Conservation (phyloP, 129 eudicot species). For the Arctium lappa region DNA sequence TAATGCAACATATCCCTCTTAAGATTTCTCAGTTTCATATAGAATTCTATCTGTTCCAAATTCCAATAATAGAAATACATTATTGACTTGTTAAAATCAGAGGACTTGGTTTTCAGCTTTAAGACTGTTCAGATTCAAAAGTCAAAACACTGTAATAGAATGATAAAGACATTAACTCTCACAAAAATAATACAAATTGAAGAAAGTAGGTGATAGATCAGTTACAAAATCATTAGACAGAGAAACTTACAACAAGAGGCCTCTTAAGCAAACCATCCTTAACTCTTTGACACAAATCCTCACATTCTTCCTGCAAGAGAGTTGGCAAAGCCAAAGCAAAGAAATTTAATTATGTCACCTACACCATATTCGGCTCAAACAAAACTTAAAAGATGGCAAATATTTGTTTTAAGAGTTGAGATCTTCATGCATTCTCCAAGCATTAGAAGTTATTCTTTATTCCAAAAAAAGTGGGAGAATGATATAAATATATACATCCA, state of each 20-base stretch:
- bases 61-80: neutral
- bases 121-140: neutral
- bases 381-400: neutral
- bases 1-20: neutral
- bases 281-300: constrained; percentile 56
- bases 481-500: neutral
- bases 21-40: neutral
- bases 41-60: neutral
- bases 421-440: neutral
- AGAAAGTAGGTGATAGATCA: neutral
- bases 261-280: constrained; percentile 60
- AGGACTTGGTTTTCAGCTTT: neutral
- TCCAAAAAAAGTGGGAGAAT: neutral
- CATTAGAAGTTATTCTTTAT: neutral
- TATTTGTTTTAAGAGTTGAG: neutral
- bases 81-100: neutral
- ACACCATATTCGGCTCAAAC: neutral
- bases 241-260: constrained; percentile 76
- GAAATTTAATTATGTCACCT: neutral
- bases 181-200: neutral
- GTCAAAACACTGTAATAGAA: neutral
- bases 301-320: constrained; percentile 85
- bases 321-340: neutral
- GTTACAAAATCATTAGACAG: neutral
- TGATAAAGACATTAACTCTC: neutral